Evolutionary conservation across 345 rosid species (phyloP), one percentile per base, ranked within the genome.

Genomic region (Barbarea vulgaris): DNA sequence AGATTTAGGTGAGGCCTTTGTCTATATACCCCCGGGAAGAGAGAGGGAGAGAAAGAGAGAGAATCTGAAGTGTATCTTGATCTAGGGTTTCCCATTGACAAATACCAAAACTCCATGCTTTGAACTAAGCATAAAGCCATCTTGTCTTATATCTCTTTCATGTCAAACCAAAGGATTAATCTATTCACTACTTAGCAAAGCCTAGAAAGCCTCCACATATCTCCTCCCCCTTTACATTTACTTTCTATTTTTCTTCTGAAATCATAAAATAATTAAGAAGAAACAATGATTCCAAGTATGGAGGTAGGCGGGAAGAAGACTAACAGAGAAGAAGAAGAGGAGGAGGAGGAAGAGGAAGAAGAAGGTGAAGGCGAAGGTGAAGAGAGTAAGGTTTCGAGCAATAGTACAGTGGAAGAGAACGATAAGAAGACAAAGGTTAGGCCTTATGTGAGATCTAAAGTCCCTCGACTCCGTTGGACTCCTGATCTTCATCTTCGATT

Each of bases 381-480:
- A 22, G 80, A 77, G 47, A 78, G 81, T 69, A 76, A 54, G 79
- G 81, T 61, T 7, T 91, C 97, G n/a, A 93, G 97, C 88, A 93
- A 85, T 77, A 91, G 97, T 79, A 91, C 96, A 34, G 87, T 89
- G 63, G 97, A 89, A 75, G 97, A 85, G 78, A 83, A 61, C 15
- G 84, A 86, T 21, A 90, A 89, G 88, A 87, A 85, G 84, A 28
- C 66, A 0, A 64, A 66, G 9, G 95, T 90, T 6, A 83, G 98
- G 71, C 96, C 91, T 57, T 90, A 93, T 33, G 80, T 87, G 47
- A 79, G 96, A 77, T 90, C 95, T 10, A 90, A 89, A 77, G 74
- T 81, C 76, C 98, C 96, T 3, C 77, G 98, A 18, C 93, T 93
- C 15, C 85, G 98, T 3, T 93, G 98, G 98, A 93, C 98, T 75